Evolutionary conservation across 805 yeast genomes (phyloP).

Genomic region (Wickerhamomyces tratensis): DNA sequence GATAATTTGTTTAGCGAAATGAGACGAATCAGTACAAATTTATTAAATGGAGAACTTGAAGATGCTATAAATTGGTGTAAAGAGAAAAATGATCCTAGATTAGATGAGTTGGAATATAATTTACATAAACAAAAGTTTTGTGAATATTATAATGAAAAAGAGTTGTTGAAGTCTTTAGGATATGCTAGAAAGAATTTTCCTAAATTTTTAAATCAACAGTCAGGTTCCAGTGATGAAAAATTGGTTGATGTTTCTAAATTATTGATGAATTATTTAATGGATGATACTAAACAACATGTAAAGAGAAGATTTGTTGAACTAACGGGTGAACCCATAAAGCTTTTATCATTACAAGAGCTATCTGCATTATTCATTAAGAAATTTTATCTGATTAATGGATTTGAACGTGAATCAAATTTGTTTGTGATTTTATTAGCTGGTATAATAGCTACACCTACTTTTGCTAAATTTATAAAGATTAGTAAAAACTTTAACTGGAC

Average conservation of each 20-base stretch:
- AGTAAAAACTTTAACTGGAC: slow-evolving; percentile 42
- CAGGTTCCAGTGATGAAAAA: slow-evolving; percentile 19
- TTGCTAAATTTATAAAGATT: slow-evolving; percentile 37
- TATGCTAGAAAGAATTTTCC: slow-evolving; percentile 35
- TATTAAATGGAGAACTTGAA: slow-evolving; percentile 25
- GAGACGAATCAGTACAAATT: slow-evolving; percentile 30
- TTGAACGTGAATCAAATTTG: slow-evolving; percentile 45
- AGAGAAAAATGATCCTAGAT: slow-evolving; percentile 20
- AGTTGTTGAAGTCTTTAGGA: slow-evolving; percentile 23
- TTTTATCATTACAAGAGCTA: slow-evolving; percentile 18
- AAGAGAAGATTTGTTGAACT: slow-evolving; percentile 13
- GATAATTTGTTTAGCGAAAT: slow-evolving; percentile 29
- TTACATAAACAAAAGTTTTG: slow-evolving; percentile 34
- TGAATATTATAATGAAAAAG: slow-evolving; percentile 18
- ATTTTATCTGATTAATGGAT: slow-evolving; percentile 37
- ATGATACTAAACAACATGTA: slow-evolving; percentile 14
- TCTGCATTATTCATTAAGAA: slow-evolving; percentile 32
- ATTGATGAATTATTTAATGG: slow-evolving; percentile 24
- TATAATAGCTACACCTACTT: slow-evolving; percentile 40
- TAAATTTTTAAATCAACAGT: slow-evolving; percentile 20
- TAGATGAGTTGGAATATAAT: slow-evolving; percentile 32
- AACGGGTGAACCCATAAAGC: slow-evolving; percentile 9
- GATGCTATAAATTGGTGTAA: slow-evolving; percentile 44
- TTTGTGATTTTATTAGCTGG: slow-evolving; percentile 42
- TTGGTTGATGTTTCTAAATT: slow-evolving; percentile 34